Evolutionary conservation across 208 protist species (phyloP), one percentile per base, ranked within the genome.

Genomic region (Wallacemonas sp.): DNA sequence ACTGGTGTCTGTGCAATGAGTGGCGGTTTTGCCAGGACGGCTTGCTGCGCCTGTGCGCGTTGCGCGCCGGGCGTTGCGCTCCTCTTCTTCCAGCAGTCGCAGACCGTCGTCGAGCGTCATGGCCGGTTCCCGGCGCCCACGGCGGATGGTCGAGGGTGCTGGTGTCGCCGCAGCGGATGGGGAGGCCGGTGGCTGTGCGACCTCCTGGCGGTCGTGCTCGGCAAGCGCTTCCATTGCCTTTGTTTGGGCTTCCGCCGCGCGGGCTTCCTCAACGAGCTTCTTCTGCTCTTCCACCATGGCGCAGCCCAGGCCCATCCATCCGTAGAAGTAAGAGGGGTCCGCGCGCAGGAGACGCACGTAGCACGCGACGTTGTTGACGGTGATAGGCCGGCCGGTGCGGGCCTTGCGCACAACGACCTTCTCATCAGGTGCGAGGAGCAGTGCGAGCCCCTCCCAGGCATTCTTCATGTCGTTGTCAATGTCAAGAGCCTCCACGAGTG

Each of bases 261-360:
- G 52, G 30, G 22, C 44, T 48, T 62, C 34, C 39, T 68, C 26
- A 32, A 24, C 29, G 21, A 63, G 24, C 44, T 61, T 68, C 50
- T 57, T 57, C 48, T 68, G 46, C 50, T 74, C 54, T 44, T 66
- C 68, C 33, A 74, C 34, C 42, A 68, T 74, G 19, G 68, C 68
- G 37, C 54, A 63, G 38, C 52, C 68, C 1, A 74, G 57, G 8
- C 60, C 57, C 48, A 74, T 68, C 68, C 68, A 74, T 4, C 52
- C 68, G 44, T 63, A 68, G 33, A 63, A 68, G 50, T 61, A 74
- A 1, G 60, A 13, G 1, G 63, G 68, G 15, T 74, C 55, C 12
- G 44, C 45, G 34, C 60, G 68, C 34, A 74, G 38, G 12, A 66
- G 54, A 8, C 38, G 61, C 3, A 74, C 50, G 53, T 74, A 74